Percentiles rank a stretch among this genome's conserved stretches.
Conservation (phyloP, 1,284 basidiomycete genomes). For the Fomitopsis palustris region DNA sequence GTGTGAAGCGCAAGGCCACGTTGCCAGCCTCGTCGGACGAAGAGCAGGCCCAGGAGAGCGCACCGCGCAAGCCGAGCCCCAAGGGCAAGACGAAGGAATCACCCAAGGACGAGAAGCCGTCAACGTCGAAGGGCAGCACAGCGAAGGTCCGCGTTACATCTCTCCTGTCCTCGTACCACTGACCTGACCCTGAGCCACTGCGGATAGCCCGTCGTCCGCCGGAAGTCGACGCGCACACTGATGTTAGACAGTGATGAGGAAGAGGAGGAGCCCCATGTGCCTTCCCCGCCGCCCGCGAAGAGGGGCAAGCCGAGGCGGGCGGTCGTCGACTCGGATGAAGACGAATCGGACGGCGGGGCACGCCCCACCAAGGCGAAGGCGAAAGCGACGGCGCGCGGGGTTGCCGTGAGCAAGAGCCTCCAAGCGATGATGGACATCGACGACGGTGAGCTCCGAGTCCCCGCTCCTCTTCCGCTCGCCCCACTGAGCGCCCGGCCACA, state of each 20-base stretch:
- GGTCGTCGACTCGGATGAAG: constrained; percentile 44
- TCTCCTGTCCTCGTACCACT: not conserved
- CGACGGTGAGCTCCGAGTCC: constrained; percentile 55
- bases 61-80: constrained; percentile 1
- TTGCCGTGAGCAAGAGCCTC: constrained; percentile 40
- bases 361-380: constrained; percentile 15
- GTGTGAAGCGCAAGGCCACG: constrained; percentile 53
- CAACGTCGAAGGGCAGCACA: not conserved
- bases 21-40: constrained; percentile 18
- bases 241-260: constrained; percentile 50
- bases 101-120: constrained; percentile 1
- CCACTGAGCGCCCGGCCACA: not conserved
- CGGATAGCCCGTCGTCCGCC: not conserved
- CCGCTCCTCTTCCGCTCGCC: not conserved
- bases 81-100: not conserved
- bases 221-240: not conserved
- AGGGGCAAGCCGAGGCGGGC: constrained; percentile 37
- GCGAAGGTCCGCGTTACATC: not conserved
- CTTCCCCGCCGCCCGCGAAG: not conserved
- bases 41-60: not conserved
- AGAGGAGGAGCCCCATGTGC: constrained; percentile 9
- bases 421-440: constrained; percentile 75
- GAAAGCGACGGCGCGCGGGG: constrained; percentile 28
- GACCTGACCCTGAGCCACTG: not conserved
- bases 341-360: constrained; percentile 19